Percentiles rank a stretch among this genome's conserved stretches.
Conservation (phyloP, 2,329 filamentous ascomycete species). For the Neopestalotiopsis rosae region DNA sequence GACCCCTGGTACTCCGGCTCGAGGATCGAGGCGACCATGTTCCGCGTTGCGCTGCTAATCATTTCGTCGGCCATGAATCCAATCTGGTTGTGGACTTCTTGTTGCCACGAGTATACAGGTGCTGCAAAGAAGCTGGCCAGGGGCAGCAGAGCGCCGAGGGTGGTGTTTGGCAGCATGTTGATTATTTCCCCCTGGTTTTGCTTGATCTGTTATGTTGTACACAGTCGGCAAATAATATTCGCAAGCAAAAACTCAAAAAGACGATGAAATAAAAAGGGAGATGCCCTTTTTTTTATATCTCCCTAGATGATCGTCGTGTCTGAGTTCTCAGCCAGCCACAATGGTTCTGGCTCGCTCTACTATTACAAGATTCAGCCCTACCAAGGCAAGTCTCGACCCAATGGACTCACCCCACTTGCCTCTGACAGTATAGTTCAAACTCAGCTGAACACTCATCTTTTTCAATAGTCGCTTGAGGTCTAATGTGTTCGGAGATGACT, state of each 20-base stretch:
- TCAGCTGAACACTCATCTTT: not conserved
- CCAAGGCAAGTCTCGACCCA: not conserved
- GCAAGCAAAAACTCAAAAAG: not conserved
- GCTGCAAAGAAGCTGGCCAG: not conserved
- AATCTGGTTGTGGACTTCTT: conserved; percentile 9
- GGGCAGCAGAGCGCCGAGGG: not conserved
- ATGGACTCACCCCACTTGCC: conserved; percentile 1
- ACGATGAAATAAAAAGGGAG: not conserved
- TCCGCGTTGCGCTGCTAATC: not conserved
- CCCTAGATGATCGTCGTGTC: not conserved
- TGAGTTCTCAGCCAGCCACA: conserved; percentile 3
- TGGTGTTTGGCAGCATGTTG: not conserved
- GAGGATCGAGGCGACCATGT: conserved; percentile 5
- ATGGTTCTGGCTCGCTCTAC: not conserved
- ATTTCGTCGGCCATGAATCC: conserved; percentile 11
- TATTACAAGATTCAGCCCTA: not conserved
- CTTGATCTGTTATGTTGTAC: not conserved
- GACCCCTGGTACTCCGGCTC: not conserved
- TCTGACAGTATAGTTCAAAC: not conserved
- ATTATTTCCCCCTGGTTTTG: not conserved
- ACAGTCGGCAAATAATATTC: not conserved
- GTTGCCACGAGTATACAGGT: not conserved
- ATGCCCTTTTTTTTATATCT: not conserved
- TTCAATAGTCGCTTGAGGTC: not conserved
- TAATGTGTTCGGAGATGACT: not conserved